Base-by-base conservation (phyloP, 1,139 yeast species). In the Blastobotrys buckinghamii region DNA sequence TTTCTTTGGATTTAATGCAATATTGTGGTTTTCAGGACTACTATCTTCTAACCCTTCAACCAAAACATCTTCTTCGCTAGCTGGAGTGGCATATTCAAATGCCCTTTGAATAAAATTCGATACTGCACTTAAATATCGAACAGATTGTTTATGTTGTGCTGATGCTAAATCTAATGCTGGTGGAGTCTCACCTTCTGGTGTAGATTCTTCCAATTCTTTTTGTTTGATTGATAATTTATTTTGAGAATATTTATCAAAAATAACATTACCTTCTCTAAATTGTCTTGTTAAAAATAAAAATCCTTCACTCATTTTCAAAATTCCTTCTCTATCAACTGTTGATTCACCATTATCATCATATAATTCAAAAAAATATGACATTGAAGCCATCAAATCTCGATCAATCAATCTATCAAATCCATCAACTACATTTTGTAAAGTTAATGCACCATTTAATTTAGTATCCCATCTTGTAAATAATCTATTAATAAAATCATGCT, bases 21-120 rank as follows among this genome's bases (percentile, higher is more conserved):
- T 86, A 61, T 88, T 88, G 48, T 87, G 79, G 56, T 26, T 48
- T n/a, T 35, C 71, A 15, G 52, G 42, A 24, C 49, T 48, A 17
- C 33, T 26, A 12, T 47, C 51, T 13, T 39, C 47, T 6, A 50
- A 55, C n/a, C 47, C 39, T 69, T 67, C 44, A n/a, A 17, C 6
- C 15, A 26, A 19, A 30, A 40, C 48, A 19, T 46, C 43, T 9
- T 39, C 20, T 4, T 45, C 65, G 47, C 79, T 85, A 38, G 76
- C 78, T 0, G 95, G 90, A 54, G 82, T 84, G 0, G 96, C 95
- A 65, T 86, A 92, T 60, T 90, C 96, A 65, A 89, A 89, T 0
- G 95, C 88, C 48, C 96, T 72, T 63, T 87, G 89, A 49, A 92
- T 79, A 58, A 92, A 92, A 22, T 79, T 81, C 53, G 96, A 85